phyloP scores from a whole-genome alignment of 2,329 filamentous ascomycete species.

The Bipolaris oryzae region DNA sequence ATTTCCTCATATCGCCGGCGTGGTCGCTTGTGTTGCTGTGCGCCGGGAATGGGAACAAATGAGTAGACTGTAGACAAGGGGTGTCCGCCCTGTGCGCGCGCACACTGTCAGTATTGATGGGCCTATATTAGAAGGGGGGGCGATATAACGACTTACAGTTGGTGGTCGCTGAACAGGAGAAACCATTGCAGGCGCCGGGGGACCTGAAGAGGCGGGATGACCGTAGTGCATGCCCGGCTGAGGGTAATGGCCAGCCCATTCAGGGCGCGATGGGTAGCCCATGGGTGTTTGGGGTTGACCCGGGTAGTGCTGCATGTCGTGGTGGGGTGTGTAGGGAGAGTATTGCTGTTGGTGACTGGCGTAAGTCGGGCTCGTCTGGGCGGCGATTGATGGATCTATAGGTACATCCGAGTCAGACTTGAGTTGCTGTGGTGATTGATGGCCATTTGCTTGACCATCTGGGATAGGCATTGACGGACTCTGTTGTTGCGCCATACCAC shows the following conservation, averaged over 20 bases:
- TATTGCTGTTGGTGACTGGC: conserved; percentile 74
- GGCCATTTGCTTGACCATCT: conserved; percentile 75
- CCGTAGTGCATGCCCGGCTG: conserved; percentile 53
- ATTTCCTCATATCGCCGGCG: conserved; percentile 96
- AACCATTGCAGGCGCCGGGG: conserved; percentile 62
- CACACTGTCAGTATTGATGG: conserved; percentile 19
- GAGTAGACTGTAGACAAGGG: conserved; percentile 84
- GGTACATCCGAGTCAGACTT: conserved; percentile 97
- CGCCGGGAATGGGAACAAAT: conserved; percentile 95
- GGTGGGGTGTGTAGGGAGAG: conserved; percentile 82
- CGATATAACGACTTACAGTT: conserved; percentile 58
- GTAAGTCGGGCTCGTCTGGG: conserved; percentile 90
- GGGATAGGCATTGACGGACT: conserved; percentile 93
- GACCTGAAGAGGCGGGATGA: conserved; percentile 64
- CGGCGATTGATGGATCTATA: conserved; percentile 98
- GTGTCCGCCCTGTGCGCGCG: conserved; percentile 54
- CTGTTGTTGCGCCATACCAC: conserved; percentile 98
- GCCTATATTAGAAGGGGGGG: background rate
- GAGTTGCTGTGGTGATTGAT: conserved; percentile 68
- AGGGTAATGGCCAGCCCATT: conserved; percentile 70
- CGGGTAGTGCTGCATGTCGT: conserved; percentile 82
- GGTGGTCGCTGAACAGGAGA: conserved; percentile 66
- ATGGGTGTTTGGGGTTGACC: conserved; percentile 65
- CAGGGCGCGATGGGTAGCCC: conserved; percentile 68
- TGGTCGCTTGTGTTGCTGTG: conserved; percentile 95